Base-by-base conservation (phyloP, 129 eudicot species). In the Centella asiatica region DNA sequence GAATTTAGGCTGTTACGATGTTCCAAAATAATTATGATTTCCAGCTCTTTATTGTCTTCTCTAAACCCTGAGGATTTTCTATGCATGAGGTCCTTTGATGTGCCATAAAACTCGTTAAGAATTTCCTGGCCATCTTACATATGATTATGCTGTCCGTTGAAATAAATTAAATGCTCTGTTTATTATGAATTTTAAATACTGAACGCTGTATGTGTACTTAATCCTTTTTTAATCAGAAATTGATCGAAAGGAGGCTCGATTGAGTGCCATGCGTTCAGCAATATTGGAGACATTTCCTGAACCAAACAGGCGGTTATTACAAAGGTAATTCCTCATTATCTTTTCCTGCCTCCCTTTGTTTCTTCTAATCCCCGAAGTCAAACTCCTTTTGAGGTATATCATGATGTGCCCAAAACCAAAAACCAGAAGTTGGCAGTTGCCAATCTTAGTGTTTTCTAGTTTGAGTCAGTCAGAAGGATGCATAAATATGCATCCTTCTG, bases 281-380 rank as follows among this genome's bases (percentile, higher is more conserved):
- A 78, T 92, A 68, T 34, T 76, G 74, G 99, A 92, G 56, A 78
- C 99, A 19, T 92, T 92, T 80, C 99, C 99, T 46, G 99, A 92
- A 70, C 99, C 99, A 45, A 92, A 92, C 71, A 80, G 95, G 67
- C 92, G 99, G 12, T 76, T 92, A 63, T 76, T 92, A 60, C 96
- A 92, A 55, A 87, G 99, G 95, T 89, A 23, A 54, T 69, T 13
- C 60, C 68, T 59, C 58, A 59, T 45, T 74, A 52, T 42, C 62
- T 67, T 31, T 28, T 36, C 22, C 56, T 45, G 13, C 13, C 18
- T 14, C 17, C 2, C 14, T 53, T 53, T 29, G 14, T 53, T 53
- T 17, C 59, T 53, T 15, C 12, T 13, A 20, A 4, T 53, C 6
- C 42, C 12, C 42, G 0, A 13, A 4, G 20, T 18, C 59, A 28